Percentiles rank a stretch among this genome's conserved stretches.
phyloP scores from a whole-genome alignment of 2,329 filamentous ascomycete species.

The Stachybotrys elegans region DNA sequence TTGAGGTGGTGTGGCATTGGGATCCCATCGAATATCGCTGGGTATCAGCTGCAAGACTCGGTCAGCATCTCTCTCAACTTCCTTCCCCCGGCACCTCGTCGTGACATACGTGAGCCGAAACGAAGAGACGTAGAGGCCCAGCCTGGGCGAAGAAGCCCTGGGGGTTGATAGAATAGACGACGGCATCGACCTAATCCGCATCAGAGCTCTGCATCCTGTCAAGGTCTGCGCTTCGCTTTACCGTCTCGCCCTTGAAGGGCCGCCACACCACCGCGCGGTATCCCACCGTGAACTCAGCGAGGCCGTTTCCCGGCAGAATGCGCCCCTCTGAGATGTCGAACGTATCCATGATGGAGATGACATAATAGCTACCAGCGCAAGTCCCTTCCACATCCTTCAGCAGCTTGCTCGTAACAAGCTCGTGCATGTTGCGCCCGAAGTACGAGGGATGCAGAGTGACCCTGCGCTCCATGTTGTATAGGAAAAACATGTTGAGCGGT shows the following conservation, averaged over 20 bases:
- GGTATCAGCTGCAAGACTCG: conserved; percentile 68
- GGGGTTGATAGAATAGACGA: conserved; percentile 85
- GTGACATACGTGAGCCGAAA: conserved; percentile 70
- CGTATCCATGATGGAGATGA: conserved; percentile 96
- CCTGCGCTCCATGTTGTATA: conserved; percentile 91
- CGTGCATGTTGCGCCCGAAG: conserved; percentile 89
- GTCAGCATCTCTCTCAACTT: conserved; percentile 8
- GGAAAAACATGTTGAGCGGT: conserved; percentile 78
- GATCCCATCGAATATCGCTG: conserved; percentile 86
- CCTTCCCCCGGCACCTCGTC: neutral
- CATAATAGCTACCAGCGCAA: conserved; percentile 93
- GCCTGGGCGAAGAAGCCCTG: conserved; percentile 88
- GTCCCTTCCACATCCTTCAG: conserved; percentile 92
- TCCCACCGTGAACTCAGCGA: conserved; percentile 90
- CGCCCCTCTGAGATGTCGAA: conserved; percentile 92
- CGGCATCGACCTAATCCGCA: conserved; percentile 73
- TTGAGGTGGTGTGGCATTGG: conserved; percentile 92
- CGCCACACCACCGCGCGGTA: conserved; percentile 97
- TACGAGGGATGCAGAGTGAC: conserved; percentile 96
- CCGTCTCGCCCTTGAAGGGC: conserved; percentile 96
- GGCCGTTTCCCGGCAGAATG: conserved; percentile 84
- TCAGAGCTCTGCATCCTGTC: conserved; percentile 21
- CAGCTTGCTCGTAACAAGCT: conserved; percentile 84
- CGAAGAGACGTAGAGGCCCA: conserved; percentile 72
- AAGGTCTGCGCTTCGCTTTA: conserved; percentile 40